Base-by-base conservation (phyloP, 345 rosid species). In the Eucalyptus curtisii region DNA sequence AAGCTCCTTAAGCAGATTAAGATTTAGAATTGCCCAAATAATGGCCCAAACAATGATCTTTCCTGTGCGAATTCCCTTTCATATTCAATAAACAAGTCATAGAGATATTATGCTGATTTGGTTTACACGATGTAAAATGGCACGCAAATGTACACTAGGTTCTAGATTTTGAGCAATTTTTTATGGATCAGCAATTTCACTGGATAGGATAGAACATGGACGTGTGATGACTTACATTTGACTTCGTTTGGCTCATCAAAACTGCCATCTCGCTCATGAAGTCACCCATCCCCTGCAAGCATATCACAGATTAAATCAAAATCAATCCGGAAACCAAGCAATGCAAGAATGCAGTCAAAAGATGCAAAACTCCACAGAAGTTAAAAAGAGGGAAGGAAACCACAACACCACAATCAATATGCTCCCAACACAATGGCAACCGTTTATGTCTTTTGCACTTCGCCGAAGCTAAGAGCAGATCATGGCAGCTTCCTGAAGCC, bases 241-340 rank as follows among this genome's bases (percentile, higher is more conserved):
- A 91, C 93, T 95, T 93, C 5, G 95, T 93, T 84, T 96, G 96
- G 91, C 92, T 96, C 98, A 96, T 97, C 99, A 97, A 94, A 0
- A 80, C 86, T 14, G 96, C 97, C 99, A 97, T 97, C 92, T 96
- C 99, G 79, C 86, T 96, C 91, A 97, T 89, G 90, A 97, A 97
- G 88, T 95, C 99, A 57, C 98, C 99, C 99, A 96, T 97, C 9
- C 96, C 99, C 99, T 97, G 93, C 92, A 71, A 17, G 44, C 42
- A 33, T 17, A 33, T 71, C 81, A 33, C 25, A 68, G 20, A 33
- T 33, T 17, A 33, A 71, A 33, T 71, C 25, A 37, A 22, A 71
- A 40, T 33, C 81, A 9, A 68, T 33, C 44, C 5, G 40, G 24
- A 17, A 33, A 71, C 44, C 81, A 19, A 17, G 44, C 88, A 49